Conservation (phyloP, 2,329 filamentous ascomycete species). For the Xylaria sp. region DNA sequence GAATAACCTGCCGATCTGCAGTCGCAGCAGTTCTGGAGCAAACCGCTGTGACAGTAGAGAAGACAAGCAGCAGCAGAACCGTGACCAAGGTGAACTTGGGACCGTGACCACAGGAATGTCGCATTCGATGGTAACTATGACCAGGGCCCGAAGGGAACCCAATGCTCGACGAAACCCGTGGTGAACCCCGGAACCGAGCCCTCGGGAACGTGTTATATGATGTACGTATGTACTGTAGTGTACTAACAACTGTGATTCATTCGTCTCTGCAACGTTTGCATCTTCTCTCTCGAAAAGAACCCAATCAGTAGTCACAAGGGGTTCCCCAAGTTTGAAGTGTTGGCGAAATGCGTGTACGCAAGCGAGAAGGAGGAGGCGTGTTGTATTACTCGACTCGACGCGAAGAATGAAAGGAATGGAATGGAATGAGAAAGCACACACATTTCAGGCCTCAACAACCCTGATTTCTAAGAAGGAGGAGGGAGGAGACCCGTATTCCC, state of each 20-base stretch:
- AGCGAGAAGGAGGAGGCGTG: constrained; percentile 1
- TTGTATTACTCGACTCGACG: background rate
- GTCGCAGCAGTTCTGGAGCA: too few species aligned
- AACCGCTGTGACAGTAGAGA: too few species aligned
- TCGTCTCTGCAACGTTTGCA: constrained; percentile 2
- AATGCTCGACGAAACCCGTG: background rate
- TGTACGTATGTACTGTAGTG: background rate
- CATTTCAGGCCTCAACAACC: too few species aligned
- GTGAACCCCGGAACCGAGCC: constrained; percentile 9
- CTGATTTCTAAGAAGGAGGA: too few species aligned
- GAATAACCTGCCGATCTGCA: background rate
- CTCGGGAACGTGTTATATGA: constrained; percentile 4
- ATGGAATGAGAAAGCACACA: too few species aligned
- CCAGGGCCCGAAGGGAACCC: background rate
- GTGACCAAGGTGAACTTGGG: background rate
- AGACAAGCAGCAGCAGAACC: background rate
- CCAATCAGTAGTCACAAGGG: background rate
- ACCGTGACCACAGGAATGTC: background rate
- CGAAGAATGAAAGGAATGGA: background rate
- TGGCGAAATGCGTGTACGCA: background rate
- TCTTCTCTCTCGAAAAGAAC: background rate
- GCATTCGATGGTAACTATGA: constrained; percentile 7
- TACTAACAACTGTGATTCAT: background rate
- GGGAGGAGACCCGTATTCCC: background rate
- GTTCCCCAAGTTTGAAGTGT: background rate